These are phyloP conservation scores for Geotrichum citri-aurantii DNA, from an alignment of 1,139 yeast species.

Conservation along the genomic window DNA sequence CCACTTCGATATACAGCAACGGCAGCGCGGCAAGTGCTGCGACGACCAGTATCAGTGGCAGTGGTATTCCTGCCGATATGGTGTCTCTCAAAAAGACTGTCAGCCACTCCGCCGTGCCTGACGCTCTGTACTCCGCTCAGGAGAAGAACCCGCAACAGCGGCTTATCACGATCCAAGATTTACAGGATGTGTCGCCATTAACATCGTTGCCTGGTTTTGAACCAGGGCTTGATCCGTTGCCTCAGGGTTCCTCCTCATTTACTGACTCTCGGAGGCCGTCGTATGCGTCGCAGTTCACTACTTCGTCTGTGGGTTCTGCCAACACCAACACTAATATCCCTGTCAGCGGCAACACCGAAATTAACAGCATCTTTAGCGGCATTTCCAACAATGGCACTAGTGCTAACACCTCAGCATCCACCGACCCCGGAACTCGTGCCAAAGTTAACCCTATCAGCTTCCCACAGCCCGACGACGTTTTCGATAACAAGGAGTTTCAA, in stretches of 20 bases:
- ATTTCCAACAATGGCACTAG: not conserved
- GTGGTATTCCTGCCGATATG: not conserved
- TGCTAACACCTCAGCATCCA: slow-evolving; percentile 1
- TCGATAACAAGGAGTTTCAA: slow-evolving; percentile 13
- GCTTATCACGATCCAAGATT: slow-evolving; percentile 12
- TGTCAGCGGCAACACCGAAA: not conserved
- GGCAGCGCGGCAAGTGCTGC: slow-evolving; percentile 4
- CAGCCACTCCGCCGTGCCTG: not conserved
- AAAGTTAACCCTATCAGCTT: slow-evolving; percentile 11
- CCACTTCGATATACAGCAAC: slow-evolving; percentile 9
- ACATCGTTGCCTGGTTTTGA: slow-evolving; percentile 7
- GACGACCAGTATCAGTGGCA: not conserved
- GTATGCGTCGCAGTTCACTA: slow-evolving; percentile 23
- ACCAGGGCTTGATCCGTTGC: not conserved
- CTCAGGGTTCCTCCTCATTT: not conserved
- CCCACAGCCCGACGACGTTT: slow-evolving; percentile 18
- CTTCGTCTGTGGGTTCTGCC: slow-evolving; percentile 16
- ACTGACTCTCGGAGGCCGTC: slow-evolving; percentile 23
- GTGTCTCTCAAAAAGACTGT: not conserved
- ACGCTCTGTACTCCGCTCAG: not conserved
- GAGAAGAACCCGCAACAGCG: slow-evolving; percentile 3
- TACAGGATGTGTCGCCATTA: slow-evolving; percentile 15
- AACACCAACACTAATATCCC: not conserved
- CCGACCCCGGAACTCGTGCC: not conserved
- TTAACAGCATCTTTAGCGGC: slow-evolving; percentile 1